Conservation (phyloP, 352 stramenopile species). For the Pythium myriotylum region DNA sequence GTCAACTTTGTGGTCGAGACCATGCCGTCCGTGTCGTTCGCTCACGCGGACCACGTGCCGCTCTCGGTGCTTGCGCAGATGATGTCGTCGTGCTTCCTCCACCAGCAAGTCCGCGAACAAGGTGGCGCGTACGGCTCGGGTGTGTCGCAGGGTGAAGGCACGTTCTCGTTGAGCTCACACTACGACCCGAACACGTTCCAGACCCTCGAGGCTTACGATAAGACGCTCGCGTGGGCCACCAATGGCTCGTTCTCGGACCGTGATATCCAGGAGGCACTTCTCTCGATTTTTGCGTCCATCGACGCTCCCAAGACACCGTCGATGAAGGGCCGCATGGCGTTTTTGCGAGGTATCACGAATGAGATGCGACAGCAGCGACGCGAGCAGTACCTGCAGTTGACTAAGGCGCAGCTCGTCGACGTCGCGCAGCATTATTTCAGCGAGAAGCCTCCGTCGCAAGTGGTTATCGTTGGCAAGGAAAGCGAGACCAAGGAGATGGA, state of each 20-base stretch:
- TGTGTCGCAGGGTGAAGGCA: slow-evolving; percentile 72
- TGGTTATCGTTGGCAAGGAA: slow-evolving; percentile 73
- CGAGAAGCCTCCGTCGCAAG: slow-evolving; percentile 33
- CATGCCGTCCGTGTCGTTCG: slow-evolving; percentile 72
- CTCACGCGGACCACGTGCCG: slow-evolving; percentile 73
- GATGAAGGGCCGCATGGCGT: slow-evolving; percentile 74
- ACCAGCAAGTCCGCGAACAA: slow-evolving; percentile 81
- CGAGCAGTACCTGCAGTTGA: slow-evolving; percentile 65
- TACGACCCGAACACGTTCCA: slow-evolving; percentile 85
- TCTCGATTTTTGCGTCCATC: slow-evolving; percentile 76
- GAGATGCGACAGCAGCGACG: slow-evolving; percentile 77
- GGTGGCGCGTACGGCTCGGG: slow-evolving; percentile 78
- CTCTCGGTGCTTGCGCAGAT: slow-evolving; percentile 79
- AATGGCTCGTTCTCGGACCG: slow-evolving; percentile 64
- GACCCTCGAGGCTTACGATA: slow-evolving; percentile 74
- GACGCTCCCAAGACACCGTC: slow-evolving; percentile 80
- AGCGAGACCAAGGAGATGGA: slow-evolving; percentile 25
- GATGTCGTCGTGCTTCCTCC: slow-evolving; percentile 82
- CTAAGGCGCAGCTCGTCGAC: slow-evolving; percentile 46
- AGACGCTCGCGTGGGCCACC: slow-evolving; percentile 52
- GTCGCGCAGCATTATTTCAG: slow-evolving; percentile 59
- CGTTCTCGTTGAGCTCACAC: slow-evolving; percentile 83
- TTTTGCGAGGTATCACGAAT: slow-evolving; percentile 82
- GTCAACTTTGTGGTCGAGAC: slow-evolving; percentile 86
- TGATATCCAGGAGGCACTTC: slow-evolving; percentile 78